Evolutionary conservation across 768 basidiomycete genomes (phyloP).

Genomic region (Leccinum fibrillosum): DNA sequence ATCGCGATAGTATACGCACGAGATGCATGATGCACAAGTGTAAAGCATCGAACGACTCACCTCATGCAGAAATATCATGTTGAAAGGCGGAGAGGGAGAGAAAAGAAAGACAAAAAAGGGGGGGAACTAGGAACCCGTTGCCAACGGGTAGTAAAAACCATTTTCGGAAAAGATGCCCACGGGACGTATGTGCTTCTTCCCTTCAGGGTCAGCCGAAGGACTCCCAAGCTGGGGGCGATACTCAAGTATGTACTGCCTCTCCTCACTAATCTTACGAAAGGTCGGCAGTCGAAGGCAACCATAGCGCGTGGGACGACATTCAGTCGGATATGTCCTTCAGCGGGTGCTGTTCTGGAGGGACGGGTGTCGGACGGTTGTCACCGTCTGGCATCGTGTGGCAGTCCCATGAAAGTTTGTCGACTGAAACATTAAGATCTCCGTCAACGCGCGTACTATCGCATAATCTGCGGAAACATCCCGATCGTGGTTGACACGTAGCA

Average conservation of each 20-base stretch:
- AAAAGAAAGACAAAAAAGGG: background rate
- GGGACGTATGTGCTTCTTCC: background rate
- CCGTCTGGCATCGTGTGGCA: background rate
- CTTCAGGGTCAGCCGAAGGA: background rate
- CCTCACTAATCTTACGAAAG: background rate
- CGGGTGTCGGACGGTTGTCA: background rate
- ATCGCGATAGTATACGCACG: background rate
- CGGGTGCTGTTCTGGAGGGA: background rate
- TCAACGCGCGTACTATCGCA: background rate
- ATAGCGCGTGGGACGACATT: background rate
- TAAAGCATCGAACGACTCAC: background rate
- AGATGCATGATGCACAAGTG: background rate
- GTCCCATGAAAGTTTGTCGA: background rate
- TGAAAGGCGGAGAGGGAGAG: background rate
- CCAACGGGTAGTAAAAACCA: background rate
- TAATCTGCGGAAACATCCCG: background rate
- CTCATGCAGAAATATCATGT: background rate
- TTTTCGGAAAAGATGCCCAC: background rate
- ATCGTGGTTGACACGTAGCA: conserved; percentile 5
- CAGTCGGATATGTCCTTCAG: background rate
- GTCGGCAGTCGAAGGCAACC: background rate
- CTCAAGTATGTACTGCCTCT: background rate
- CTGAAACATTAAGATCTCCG: conserved; percentile 18
- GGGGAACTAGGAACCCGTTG: background rate
- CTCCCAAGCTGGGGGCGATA: background rate